phyloP scores from a whole-genome alignment of 192 early-diverging fungal genomes.

The Mortierella claussenii region DNA sequence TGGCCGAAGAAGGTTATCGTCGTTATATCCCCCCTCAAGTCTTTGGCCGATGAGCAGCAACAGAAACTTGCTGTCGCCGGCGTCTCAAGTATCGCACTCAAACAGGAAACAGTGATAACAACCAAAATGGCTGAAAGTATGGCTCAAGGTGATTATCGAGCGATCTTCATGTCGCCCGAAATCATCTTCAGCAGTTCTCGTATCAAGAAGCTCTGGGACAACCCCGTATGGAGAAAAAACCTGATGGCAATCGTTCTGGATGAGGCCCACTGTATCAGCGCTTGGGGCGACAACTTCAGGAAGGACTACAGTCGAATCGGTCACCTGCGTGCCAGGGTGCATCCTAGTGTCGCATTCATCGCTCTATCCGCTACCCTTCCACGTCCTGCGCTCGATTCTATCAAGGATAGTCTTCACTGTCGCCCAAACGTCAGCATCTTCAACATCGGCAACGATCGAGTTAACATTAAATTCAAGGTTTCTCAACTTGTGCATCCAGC shows the following conservation, averaged over 20 bases:
- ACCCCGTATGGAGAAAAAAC: background rate
- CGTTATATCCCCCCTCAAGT: background rate
- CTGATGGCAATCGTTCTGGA: conserved; percentile 14
- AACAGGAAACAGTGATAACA: too few relatives aligned
- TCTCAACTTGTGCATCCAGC: background rate
- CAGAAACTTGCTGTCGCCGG: too few relatives aligned
- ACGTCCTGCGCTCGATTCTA: background rate
- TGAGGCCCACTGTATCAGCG: conserved; percentile 20
- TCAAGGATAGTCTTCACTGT: conserved; percentile 2
- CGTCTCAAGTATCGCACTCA: too few relatives aligned
- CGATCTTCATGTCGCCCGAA: too few relatives aligned
- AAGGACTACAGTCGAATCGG: conserved; percentile 3
- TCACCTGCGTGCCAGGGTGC: background rate
- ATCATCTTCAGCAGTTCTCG: too few relatives aligned
- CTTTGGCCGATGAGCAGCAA: background rate
- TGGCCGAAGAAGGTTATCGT: background rate
- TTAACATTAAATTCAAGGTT: conserved; percentile 4
- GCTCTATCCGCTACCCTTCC: conserved; percentile 23
- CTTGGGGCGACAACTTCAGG: conserved; percentile 14
- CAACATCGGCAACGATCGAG: conserved; percentile 15
- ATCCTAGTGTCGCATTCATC: background rate
- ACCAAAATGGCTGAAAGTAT: too few relatives aligned
- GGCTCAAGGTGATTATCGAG: too few relatives aligned
- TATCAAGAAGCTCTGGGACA: too few relatives aligned
- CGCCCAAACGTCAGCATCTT: background rate